These are phyloP conservation scores for Candida tammaniensis DNA, from an alignment of 805 yeast species.

Conservation along the genomic window DNA sequence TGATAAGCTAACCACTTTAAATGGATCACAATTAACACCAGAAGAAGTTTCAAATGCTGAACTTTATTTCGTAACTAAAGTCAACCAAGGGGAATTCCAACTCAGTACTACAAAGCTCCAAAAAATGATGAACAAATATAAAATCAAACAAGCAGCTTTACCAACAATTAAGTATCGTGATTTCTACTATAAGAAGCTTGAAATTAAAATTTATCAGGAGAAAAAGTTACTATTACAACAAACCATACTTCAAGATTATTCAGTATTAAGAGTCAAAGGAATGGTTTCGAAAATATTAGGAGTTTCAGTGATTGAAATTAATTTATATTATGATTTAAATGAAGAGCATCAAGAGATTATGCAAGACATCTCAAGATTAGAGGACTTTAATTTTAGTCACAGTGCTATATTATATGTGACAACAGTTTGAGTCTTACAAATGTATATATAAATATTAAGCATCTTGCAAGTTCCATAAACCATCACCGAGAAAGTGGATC, in stretches of 20 bases:
- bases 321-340: constrained; percentile 23
- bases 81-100: constrained; percentile 26
- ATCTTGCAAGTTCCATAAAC: constrained; percentile 67
- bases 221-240: constrained; percentile 12
- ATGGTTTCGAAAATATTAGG: constrained; percentile 17
- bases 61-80: constrained; percentile 57
- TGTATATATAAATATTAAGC: no score
- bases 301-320: constrained; percentile 22
- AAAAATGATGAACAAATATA: constrained; percentile 36
- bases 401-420: no score
- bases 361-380: constrained; percentile 28
- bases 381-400: constrained; percentile 10
- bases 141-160: constrained; percentile 12
- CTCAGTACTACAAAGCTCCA: constrained; percentile 39
- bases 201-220: constrained; percentile 7
- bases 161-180: not conserved
- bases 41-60: constrained; percentile 64
- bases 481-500: constrained; percentile 83
- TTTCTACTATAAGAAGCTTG: constrained; percentile 11
- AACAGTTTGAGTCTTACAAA: no score
- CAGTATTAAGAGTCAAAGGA: constrained; percentile 36
- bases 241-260: constrained; percentile 20
- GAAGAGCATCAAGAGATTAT: constrained; percentile 17
- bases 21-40: constrained; percentile 52
- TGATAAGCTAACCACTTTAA: constrained; percentile 32